Evolutionary conservation across 2,329 filamentous ascomycete species (phyloP).

Genomic region (Colletotrichum tofieldiae): DNA sequence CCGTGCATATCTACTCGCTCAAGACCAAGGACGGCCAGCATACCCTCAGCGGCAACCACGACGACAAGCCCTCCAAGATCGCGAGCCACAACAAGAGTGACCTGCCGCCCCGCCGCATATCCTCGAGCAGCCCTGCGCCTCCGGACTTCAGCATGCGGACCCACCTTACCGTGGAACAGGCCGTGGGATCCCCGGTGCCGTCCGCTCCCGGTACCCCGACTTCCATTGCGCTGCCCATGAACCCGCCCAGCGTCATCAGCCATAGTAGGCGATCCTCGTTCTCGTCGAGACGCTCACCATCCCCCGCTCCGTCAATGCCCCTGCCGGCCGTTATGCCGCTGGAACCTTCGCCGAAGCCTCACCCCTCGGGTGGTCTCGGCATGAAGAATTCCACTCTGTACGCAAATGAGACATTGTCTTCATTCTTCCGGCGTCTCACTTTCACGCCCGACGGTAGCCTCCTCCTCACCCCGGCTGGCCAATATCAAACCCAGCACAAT

Average conservation of each 20-base stretch:
- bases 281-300: constrained; percentile 88
- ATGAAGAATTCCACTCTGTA: constrained; percentile 92
- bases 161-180: constrained; percentile 70
- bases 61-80: constrained; percentile 81
- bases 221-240: constrained; percentile 93
- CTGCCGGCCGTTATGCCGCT: constrained; percentile 96
- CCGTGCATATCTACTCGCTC: constrained; percentile 96
- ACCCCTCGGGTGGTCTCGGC: constrained; percentile 71
- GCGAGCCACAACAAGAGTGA: constrained; percentile 87
- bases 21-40: constrained; percentile 98
- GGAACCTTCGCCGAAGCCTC: constrained; percentile 88
- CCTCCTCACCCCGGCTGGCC: constrained; percentile 93
- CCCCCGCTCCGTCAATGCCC: constrained; percentile 93
- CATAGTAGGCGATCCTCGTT: constrained; percentile 83
- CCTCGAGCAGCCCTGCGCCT: constrained; percentile 92
- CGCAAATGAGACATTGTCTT: constrained; percentile 96
- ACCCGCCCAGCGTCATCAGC: constrained; percentile 87
- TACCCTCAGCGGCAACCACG: constrained; percentile 75
- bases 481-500: constrained; percentile 88
- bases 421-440: constrained; percentile 93
- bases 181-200: constrained; percentile 85
- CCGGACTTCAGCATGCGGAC: constrained; percentile 82
- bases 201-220: constrained; percentile 96
- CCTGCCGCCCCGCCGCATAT: constrained; percentile 90
- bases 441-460: constrained; percentile 97